Evolutionary conservation across 176 grass and related monocot species (phyloP).

Genomic region (Rhipidocladum racemiflorum): DNA sequence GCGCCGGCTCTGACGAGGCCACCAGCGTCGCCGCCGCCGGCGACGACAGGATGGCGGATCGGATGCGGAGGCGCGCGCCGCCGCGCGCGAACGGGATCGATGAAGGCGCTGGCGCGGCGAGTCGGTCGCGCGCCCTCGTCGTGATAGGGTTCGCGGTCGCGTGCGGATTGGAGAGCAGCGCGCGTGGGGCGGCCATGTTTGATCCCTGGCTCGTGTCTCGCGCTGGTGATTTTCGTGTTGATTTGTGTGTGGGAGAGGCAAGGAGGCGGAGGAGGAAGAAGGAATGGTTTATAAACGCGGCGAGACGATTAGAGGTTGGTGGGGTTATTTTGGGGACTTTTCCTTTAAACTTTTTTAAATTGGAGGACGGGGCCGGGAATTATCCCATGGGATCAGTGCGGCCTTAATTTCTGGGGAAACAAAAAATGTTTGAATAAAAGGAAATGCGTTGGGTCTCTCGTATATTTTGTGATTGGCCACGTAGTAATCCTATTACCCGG

Average conservation of each 20-base stretch:
- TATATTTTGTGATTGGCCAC: background rate
- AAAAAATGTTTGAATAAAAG: background rate
- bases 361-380: background rate
- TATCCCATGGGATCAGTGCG: slow-evolving; percentile 25
- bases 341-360: too few relatives aligned
- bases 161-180: slow-evolving; percentile 34
- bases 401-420: background rate
- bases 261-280: background rate
- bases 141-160: background rate
- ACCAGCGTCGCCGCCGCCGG: slow-evolving; percentile 20
- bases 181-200: slow-evolving; percentile 51
- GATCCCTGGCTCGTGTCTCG: background rate
- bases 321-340: slow-evolving; percentile 22
- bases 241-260: background rate
- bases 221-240: background rate
- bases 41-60: slow-evolving; percentile 28
- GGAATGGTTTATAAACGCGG: slow-evolving; percentile 13
- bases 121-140: background rate
- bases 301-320: slow-evolving; percentile 12
- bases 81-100: background rate
- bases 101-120: slow-evolving; percentile 16
- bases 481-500: background rate
- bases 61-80: slow-evolving; percentile 19
- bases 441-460: background rate
- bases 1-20: background rate